Base-by-base conservation (phyloP, 352 stramenopile genomes). In the Thalassiosira allenii region DNA sequence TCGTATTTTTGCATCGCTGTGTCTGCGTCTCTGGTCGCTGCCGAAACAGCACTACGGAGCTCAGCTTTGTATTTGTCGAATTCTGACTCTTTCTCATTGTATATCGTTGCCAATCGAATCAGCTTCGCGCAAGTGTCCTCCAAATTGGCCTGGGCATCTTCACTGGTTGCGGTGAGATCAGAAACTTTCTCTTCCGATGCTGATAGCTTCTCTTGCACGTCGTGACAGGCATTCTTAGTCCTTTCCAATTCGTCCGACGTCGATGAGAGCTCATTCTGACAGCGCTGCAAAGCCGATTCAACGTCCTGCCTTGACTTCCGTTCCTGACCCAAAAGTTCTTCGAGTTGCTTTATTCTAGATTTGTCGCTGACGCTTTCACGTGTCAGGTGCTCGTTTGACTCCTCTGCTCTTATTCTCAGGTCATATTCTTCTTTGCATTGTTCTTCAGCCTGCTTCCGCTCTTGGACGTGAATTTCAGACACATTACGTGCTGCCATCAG, bases 111-210 rank as follows among this genome's bases (percentile, higher is more conserved):
- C 27, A 92, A 80, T 23, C 68, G 84, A 29, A 88, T 56, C 49
- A 92, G 76, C 65, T 92, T 89, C 22, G 75, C 65, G 67, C 83
- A 92, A 27, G 83, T 73, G 62, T 89, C 72, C 51, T 86, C 79
- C 40, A 86, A 67, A 52, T 74, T 69, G 2, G 63, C 52, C 57
- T 89, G 74, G 34, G 80, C 71, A n/a, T 80, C 73, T 75, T 89
- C 25, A 33, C 79, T 84, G 17, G 74, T 59, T 63, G 65, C 69
- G n/a, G 63, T 67, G 23, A 92, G 63, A 57, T 80, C 70, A 2
- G 64, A 57, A 69, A 89, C 81, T 44, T 81, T 79, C 17, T 81
- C 61, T 61, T 90, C 88, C 8, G 86, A 58, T 5, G 79, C 41
- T 78, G 80, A 53, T 30, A 92, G 61, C 65, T 88, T 89, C 3